Evolutionary conservation across 345 rosid species (phyloP).

Genomic region (Dovyalis caffra): DNA sequence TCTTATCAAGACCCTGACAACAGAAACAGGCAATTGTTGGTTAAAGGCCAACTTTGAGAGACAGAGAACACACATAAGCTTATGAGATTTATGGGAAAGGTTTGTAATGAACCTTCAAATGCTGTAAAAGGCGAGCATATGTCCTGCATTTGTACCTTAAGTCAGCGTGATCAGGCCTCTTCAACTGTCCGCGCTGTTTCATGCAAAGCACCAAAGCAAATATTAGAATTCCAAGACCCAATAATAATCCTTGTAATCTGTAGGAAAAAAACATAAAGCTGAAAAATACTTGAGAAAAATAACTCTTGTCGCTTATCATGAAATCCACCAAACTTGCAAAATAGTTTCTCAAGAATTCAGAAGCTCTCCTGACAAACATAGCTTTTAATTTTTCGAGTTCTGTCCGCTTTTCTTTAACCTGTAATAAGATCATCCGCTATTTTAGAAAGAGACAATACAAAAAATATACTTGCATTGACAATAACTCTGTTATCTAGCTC

Average conservation of each 20-base stretch:
- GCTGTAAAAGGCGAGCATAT: constrained; percentile 97
- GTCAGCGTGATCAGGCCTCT: constrained; percentile 99
- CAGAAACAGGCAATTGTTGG: constrained; percentile 19
- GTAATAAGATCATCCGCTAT: constrained; percentile 8
- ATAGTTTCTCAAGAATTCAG: constrained; percentile 93
- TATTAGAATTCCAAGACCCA: constrained; percentile 18
- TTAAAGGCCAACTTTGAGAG: constrained; percentile 5
- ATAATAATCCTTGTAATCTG: constrained; percentile 6
- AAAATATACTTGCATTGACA: background rate
- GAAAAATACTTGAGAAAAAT: constrained; percentile 83
- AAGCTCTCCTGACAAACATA: constrained; percentile 87
- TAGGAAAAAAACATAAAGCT: background rate
- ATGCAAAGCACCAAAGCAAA: constrained; percentile 16
- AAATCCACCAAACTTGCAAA: constrained; percentile 99
- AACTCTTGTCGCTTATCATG: constrained; percentile 97
- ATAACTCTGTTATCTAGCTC: background rate
- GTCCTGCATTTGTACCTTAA: constrained; percentile 98
- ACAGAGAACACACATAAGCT: constrained; percentile 8
- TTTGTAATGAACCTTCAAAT: constrained; percentile 65
- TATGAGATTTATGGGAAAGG: constrained; percentile 3
- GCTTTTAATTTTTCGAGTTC: constrained; percentile 78
- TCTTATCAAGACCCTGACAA: constrained; percentile 85
- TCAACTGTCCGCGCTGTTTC: constrained; percentile 91
- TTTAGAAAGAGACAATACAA: background rate
- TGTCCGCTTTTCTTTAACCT: constrained; percentile 88